Evolutionary conservation across 306 rosid species (phyloP), one percentile per base, ranked within the genome.

Genomic region (Ceratonia siliqua): DNA sequence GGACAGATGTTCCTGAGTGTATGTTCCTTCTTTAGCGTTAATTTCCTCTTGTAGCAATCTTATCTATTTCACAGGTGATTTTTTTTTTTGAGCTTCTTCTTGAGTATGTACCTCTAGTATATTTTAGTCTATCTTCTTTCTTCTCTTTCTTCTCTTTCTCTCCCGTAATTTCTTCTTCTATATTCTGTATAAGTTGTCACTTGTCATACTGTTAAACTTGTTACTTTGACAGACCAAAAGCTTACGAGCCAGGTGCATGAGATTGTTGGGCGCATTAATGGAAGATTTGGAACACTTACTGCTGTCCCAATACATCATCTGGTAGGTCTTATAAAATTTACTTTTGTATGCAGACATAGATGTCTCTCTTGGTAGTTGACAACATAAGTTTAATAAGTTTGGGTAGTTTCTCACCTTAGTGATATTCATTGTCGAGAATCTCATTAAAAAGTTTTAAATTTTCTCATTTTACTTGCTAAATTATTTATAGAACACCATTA

Each of bases 241-340:
- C 98, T 94, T 75, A 87, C 98, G 4, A 91, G 97, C 79, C 98
- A 91, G 82, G 97, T 94, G 88, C 98, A 94, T 80, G 96, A 94
- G 87, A 91, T 94, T 81, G 97, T 94, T 32, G 98, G 96, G 74
- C 97, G 98, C 77, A 94, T 94, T 70, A 94, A 94, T 83, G 97
- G 98, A 59, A 91, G 96, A 82, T 91, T 94, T 74, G 98, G 98
- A 77, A 94, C 97, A 75, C 97, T 94, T 24, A 90, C 93, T 74
- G 89, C 94, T 36, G 97, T 94, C 42, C 98, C 98, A 50, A 88
- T 94, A 83, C 98, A 91, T 83, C 98, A 94, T 81, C 85, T 94
- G 88, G 98, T 94, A 76, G 61, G 97, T 90, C 36, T 62, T 81
- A 42, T 61, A 78, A 75, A 58, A 62, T 61, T 43, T 57, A 33